Conservation (phyloP, 2,329 filamentous ascomycete genomes). For the Pezicula radicicola region DNA sequence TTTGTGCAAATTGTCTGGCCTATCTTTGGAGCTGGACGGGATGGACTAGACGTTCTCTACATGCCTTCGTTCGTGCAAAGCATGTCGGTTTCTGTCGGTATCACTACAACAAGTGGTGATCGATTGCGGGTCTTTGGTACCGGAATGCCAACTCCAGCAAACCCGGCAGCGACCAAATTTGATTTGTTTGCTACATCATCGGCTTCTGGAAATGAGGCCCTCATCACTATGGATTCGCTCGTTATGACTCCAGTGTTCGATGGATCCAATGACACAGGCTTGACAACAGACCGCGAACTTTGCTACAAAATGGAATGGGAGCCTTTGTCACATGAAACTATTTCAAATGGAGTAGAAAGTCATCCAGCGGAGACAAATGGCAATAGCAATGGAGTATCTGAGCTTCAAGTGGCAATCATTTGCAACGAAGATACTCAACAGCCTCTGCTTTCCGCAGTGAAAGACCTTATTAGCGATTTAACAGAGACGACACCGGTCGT, state of each 20-base stretch:
- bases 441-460: conserved; percentile 31
- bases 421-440: conserved; percentile 32
- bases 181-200: conserved; percentile 31
- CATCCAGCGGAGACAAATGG: background rate
- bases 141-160: conserved; percentile 24
- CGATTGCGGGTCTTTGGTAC: conserved; percentile 34
- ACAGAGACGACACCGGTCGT: conserved; percentile 32
- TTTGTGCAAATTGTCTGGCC: conserved; percentile 38
- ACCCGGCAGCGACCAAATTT: conserved; percentile 34
- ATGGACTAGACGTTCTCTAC: conserved; percentile 34
- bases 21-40: conserved; percentile 32
- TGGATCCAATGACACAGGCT: conserved; percentile 22
- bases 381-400: conserved; percentile 4
- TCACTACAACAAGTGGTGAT: conserved; percentile 29
- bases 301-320: conserved; percentile 48
- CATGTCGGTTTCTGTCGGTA: conserved; percentile 32
- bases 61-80: conserved; percentile 39
- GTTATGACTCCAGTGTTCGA: conserved; percentile 39
- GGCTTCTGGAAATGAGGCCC: conserved; percentile 25
- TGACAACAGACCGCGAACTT: conserved; percentile 32
- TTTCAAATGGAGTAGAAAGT: background rate
- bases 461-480: conserved; percentile 27
- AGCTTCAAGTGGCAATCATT: conserved; percentile 35
- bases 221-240: conserved; percentile 34
- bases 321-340: conserved; percentile 16